Percentiles rank a stretch among this genome's conserved stretches.
phyloP scores from a whole-genome alignment of 192 early-diverging fungal species.

The Backusella parvicylindrica region DNA sequence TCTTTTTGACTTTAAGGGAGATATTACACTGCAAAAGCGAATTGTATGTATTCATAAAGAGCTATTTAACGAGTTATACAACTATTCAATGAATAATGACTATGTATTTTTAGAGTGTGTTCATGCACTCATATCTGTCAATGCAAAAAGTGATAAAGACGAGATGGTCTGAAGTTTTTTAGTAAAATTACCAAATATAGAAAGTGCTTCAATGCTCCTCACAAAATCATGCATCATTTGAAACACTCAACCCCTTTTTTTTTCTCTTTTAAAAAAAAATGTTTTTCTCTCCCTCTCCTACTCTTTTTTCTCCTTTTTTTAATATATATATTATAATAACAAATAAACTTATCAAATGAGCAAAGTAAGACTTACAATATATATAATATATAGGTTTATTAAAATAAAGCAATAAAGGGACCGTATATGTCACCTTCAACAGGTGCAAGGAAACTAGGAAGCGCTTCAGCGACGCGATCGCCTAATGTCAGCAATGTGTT shows the following conservation, averaged over 20 bases:
- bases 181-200: not conserved
- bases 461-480: not conserved
- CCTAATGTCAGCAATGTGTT: conserved; percentile 13
- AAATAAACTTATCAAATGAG: conserved; percentile 3
- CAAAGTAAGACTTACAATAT: conserved; percentile 4
- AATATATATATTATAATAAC: not conserved
- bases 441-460: conserved; percentile 7
- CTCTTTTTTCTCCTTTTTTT: not conserved
- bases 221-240: not conserved
- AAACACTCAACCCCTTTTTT: not conserved
- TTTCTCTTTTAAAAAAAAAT: not conserved
- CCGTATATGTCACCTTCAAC: conserved; percentile 12
- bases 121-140: not conserved
- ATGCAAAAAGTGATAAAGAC: not conserved
- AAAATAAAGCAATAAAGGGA: not conserved
- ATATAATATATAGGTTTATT: too few relatives aligned
- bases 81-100: too few relatives aligned
- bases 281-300: not conserved
- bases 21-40: not conserved
- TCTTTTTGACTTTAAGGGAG: too few relatives aligned
- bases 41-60: too few relatives aligned
- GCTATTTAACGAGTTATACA: too few relatives aligned
- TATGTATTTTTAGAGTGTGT: too few relatives aligned
- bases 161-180: not conserved
- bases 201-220: not conserved